Base-by-base conservation (phyloP, 1,284 basidiomycete genomes). In the Stygiomarasmius scandens region DNA sequence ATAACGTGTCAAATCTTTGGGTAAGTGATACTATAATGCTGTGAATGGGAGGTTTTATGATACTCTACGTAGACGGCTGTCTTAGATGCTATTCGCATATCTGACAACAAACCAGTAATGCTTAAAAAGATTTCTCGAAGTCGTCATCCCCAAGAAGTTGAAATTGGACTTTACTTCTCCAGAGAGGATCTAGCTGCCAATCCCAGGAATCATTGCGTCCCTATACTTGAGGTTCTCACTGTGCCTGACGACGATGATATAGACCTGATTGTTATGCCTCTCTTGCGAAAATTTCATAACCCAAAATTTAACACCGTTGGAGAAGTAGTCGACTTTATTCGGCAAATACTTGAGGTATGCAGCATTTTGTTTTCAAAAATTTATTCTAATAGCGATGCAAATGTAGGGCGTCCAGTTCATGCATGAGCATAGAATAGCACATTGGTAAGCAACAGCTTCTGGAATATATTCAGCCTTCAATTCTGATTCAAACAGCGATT, bases 271-370 rank as follows among this genome's bases (percentile, higher is more conserved):
- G 59, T 65, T 0, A 61, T 65, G 58, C 38, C 41, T 16, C 51
- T 58, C n/a, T 45, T 65, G 11, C 62, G 64, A 3, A 8, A 19
- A 1, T 52, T 56, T 14, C 32, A 56, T 23, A 44, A 52, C 9
- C 63, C 62, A 1, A 16, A 12, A 2, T 64, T 67, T 51, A 58
- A 65, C n/a, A 67, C 62, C 2, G 23, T 63, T 3, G 65, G 64
- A 0, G 66, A 66, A 49, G 63, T 50, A 2, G 20, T 65, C 12
- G 62, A 64, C 2, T 66, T 58, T 29, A 44, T 66, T 23, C 49
- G 58, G 4, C 62, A 65, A 23, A 29, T 64, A 27, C 59, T 67
- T 43, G 64, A 64, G 57, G 66, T 58, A n/a, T 12, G 45, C n/a
- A n/a, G n/a, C n/a, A 43, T 23, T 8, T n/a, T 24, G 3, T 49